Evolutionary conservation across 768 basidiomycete species (phyloP), one percentile per base, ranked within the genome.

Genomic region (Boletellus emodensis): DNA sequence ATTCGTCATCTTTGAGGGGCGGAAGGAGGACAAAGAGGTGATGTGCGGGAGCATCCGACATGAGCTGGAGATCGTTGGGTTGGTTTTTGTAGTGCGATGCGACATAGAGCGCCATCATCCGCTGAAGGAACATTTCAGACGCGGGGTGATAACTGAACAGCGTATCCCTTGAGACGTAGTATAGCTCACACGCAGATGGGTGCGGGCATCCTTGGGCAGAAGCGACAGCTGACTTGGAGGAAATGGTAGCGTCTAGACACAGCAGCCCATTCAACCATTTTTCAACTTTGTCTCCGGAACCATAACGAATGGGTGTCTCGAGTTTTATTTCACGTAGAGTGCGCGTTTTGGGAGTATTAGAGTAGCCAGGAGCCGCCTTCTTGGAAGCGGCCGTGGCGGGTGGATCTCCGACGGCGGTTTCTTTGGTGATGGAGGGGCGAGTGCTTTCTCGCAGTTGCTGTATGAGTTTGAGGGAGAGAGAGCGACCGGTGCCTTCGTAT

Each of bases 31-130:
- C 96, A 57, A 98, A 99, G 13, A 99, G 79, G 61, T 94, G 91
- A 64, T 98, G 95, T 1, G 93, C 94, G 0, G 96, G 96, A 1
- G 96, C 96, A 60, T 99, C 96, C 11, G 88, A 90, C 68, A 98
- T 82, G 45, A 99, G 80, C 67, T 98, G 95, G n/a, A 99, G 77
- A 66, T 99, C 96, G 65, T 99, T 98, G 17, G 96, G 96, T 63
- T 94, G 91, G 69, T 98, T 99, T 71, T 99, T 99, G 75, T 99
- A 99, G 66, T 99, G 96, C 44, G 87, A 89, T 1, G 96, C 91
- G 45, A 98, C 95, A 68, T 97, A 99, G 2, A 98, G 77, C 15
- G 91, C 86, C 94, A 97, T 96, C 87, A 98, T 94, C 33, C 94
- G 83, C 70, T 99, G 96, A 26, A 99, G 79, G 75, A 99, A 99